A percentile compares a stretch with the other conserved stretches of the same genome.
Evolutionary conservation across 805 yeast genomes (phyloP).

Genomic region (Sugiyamaella marilandica): DNA sequence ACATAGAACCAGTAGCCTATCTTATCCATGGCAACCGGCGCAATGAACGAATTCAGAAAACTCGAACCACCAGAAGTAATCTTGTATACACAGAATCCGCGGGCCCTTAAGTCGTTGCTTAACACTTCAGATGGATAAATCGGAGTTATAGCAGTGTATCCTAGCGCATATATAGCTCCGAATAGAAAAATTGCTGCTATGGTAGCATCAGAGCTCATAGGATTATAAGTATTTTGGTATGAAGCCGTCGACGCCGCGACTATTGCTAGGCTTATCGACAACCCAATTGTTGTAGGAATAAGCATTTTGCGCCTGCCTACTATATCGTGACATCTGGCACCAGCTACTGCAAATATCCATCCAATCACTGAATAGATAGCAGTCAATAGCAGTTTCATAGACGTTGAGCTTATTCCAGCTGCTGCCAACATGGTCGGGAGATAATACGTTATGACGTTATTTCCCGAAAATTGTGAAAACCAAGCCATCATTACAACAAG

Average conservation of each 20-base stretch:
- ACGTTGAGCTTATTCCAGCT: constrained; percentile 11
- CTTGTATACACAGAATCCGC: constrained; percentile 18
- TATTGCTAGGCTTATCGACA: constrained; percentile 23
- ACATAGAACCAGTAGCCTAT: constrained; percentile 33
- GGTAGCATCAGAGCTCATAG: constrained; percentile 23
- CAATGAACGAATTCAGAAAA: constrained; percentile 24
- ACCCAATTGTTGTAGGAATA: constrained; percentile 22
- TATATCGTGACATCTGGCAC: constrained; percentile 24
- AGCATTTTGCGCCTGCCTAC: constrained; percentile 31
- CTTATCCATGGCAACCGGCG: constrained; percentile 30
- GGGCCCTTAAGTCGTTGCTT: constrained; percentile 28
- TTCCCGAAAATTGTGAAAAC: constrained; percentile 17
- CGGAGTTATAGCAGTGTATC: constrained; percentile 34
- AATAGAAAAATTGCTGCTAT: constrained; percentile 15
- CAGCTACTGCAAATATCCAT: constrained; percentile 16
- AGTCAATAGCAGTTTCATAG: constrained; percentile 5
- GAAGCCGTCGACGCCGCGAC: constrained; percentile 27
- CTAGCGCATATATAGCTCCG: constrained; percentile 20
- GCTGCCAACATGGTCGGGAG: constrained; percentile 13
- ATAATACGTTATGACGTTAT: constrained; percentile 13
- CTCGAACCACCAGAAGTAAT: constrained; percentile 9
- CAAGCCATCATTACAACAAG: constrained; percentile 11
- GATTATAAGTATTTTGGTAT: constrained; percentile 19
- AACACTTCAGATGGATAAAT: constrained; percentile 29
- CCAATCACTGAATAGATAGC: constrained; percentile 14